Base-by-base conservation (phyloP, 2,329 filamentous ascomycete genomes). In the Knufia fluminis region DNA sequence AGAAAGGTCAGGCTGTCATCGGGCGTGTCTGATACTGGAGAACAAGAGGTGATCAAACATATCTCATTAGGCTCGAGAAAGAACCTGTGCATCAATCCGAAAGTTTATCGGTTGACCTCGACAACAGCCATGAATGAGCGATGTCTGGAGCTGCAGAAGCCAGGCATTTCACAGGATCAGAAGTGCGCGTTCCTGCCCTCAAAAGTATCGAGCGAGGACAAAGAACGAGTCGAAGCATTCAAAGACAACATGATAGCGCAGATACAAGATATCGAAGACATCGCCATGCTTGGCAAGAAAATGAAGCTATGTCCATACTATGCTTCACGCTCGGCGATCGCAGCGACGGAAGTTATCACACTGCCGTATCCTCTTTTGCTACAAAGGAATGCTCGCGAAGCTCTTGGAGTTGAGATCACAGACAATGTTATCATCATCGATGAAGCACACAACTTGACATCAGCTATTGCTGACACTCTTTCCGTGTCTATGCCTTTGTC, bases 371-470 rank as follows among this genome's bases (percentile, higher is more conserved):
- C 91, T 1, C 68, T 98, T 4, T 74, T 98, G 0, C 71, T 98
- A 2, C 92, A 97, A 61, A 86, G 83, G 59, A 86, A 82, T 3
- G 90, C 92, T 0, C 76, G 92, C 43, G 90, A 97, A 53, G 89
- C 92, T 0, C 74, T 98, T 0, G 84, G 85, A 0, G 81, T 98
- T 38, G 91, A 85, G 20, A 68, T 98, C 7, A 89, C 94, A 59
- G 81, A 82, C 3, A 92, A 94, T 61, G 75, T 98, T 0, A 82
- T 98, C n/a, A 85, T 98, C 22, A 86, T 98, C 42, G 92, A 98
- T 58, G 92, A 98, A 70, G 92, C 92, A 0, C 92, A 98, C 64
- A 98, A 98, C 62, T 78, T 98, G 46, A 95, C 96, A 84, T 90
- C 96, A 64, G 89, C 91, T 0, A 87, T 98, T 40, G 79, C 87